Evolutionary conservation across 164 flowering plant genomes (phyloP).

Genomic region (Malania oleifera): DNA sequence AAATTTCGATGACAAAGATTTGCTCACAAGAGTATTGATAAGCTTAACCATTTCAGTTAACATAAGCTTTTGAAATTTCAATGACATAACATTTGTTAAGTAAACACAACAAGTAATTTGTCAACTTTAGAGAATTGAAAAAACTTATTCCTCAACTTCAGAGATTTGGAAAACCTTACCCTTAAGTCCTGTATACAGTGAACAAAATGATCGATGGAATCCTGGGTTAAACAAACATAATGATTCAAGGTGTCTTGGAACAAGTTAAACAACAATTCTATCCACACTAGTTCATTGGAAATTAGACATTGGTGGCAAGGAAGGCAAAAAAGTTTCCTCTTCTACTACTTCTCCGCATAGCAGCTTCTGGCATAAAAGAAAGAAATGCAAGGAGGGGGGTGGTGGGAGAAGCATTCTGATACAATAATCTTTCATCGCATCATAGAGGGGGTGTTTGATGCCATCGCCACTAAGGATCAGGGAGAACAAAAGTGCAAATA

Average conservation of each 20-base stretch:
- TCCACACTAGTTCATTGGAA: slow-evolving; percentile 57
- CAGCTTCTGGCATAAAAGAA: slow-evolving; percentile 67
- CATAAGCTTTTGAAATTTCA: slow-evolving; percentile 39
- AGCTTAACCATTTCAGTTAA: slow-evolving; percentile 36
- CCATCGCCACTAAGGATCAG: slow-evolving; percentile 45
- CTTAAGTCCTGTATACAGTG: slow-evolving; percentile 25
- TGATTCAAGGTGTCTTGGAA: slow-evolving; percentile 57
- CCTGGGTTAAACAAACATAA: slow-evolving; percentile 47
- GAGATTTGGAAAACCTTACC: slow-evolving; percentile 47
- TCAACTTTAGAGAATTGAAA: no score
- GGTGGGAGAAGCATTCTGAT: slow-evolving; percentile 71
- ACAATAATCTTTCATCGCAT: slow-evolving; percentile 48
- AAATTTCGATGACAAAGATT: slow-evolving; percentile 58
- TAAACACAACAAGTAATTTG: slow-evolving; percentile 61
- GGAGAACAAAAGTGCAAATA: slow-evolving; percentile 52
- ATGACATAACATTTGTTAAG: slow-evolving; percentile 42
- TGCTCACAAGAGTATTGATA: slow-evolving; percentile 58
- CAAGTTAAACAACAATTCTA: slow-evolving; percentile 57
- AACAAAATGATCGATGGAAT: slow-evolving; percentile 52
- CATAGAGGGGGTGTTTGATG: slow-evolving; percentile 48
- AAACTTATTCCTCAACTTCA: slow-evolving; percentile 69
- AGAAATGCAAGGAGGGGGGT: no score
- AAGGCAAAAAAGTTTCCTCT: slow-evolving; percentile 37
- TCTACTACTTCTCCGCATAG: slow-evolving; percentile 33
- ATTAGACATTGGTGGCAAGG: slow-evolving; percentile 49